Conservation (phyloP, 1,284 basidiomycete species). For the Ceratorhiza oryzae-sativae region DNA sequence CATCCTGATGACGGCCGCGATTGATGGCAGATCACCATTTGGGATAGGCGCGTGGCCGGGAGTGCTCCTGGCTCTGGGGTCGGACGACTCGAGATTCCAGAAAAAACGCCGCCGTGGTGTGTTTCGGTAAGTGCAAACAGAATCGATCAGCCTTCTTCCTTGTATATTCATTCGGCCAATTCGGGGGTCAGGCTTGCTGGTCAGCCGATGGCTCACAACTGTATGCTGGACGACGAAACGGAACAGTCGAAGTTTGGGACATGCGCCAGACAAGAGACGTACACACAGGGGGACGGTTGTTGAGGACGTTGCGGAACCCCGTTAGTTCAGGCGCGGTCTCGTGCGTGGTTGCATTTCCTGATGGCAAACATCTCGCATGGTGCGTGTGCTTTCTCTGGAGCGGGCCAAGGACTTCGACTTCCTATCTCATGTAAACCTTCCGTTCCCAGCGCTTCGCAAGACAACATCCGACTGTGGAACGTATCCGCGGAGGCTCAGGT, state of each 20-base stretch:
- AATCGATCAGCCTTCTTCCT: slow-evolving; percentile 18
- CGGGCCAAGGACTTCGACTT: slow-evolving; percentile 10
- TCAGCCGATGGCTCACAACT: slow-evolving; percentile 87
- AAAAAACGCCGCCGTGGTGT: slow-evolving; percentile 95
- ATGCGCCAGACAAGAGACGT: slow-evolving; percentile 71
- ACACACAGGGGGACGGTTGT: slow-evolving; percentile 65
- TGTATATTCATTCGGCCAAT: slow-evolving; percentile 22
- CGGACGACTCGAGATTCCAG: slow-evolving; percentile 83
- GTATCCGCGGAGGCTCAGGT: slow-evolving; percentile 76
- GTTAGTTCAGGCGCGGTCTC: slow-evolving; percentile 90
- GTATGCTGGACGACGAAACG: slow-evolving; percentile 90
- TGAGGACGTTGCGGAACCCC: slow-evolving; percentile 87
- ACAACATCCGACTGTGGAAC: slow-evolving; percentile 96
- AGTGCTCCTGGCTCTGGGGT: slow-evolving; percentile 66
- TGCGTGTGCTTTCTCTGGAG: slow-evolving; percentile 52
- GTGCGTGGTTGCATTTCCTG: slow-evolving; percentile 88
- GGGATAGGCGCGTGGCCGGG: slow-evolving; percentile 80
- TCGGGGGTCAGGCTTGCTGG: slow-evolving; percentile 85
- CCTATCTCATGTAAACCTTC: slow-evolving; percentile 8
- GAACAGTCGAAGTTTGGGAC: slow-evolving; percentile 94
- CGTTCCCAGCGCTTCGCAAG: slow-evolving; percentile 77
- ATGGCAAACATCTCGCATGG: slow-evolving; percentile 89
- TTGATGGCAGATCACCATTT: slow-evolving; percentile 94
- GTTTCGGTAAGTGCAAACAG: slow-evolving; percentile 70
- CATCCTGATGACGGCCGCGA: slow-evolving; percentile 85